Percentiles rank a stretch among this genome's conserved stretches.
phyloP scores from a whole-genome alignment of 2,329 filamentous ascomycete species.

The Daldinia eschscholtzii region DNA sequence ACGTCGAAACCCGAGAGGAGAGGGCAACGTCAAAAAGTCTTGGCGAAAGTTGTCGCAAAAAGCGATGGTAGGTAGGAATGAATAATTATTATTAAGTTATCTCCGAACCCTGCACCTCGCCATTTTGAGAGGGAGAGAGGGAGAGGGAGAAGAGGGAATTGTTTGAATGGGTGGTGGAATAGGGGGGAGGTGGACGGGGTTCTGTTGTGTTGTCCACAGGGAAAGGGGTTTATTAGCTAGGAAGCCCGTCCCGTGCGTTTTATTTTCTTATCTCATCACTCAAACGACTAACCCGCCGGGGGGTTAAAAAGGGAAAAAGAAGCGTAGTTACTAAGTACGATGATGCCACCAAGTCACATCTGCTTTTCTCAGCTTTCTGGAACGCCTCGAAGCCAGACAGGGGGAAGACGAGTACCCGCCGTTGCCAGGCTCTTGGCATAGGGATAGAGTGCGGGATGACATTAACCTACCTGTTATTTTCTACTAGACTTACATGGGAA shows the following conservation, averaged over 20 bases:
- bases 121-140: neutral
- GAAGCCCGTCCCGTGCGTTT: conserved; percentile 27
- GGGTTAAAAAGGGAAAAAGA: conserved; percentile 13
- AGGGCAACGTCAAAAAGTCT: conserved; percentile 13
- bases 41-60: conserved; percentile 28
- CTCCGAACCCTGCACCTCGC: conserved; percentile 4
- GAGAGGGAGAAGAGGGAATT: neutral
- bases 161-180: neutral
- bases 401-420: conserved; percentile 8
- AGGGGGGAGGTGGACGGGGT: conserved; percentile 3
- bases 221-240: conserved; percentile 16
- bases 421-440: conserved; percentile 31
- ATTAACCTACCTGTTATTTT: conserved; percentile 1
- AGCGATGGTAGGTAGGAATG: neutral
- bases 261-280: conserved; percentile 32
- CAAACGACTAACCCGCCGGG: conserved; percentile 17
- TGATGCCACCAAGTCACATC: conserved; percentile 36
- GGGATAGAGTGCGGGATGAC: conserved; percentile 35
- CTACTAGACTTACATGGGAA: neutral
- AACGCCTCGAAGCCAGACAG: conserved; percentile 17
- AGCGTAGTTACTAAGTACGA: conserved; percentile 2
- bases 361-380: conserved; percentile 24
- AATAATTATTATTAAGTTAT: neutral
- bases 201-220: neutral
- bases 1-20: conserved; percentile 26